Conservation (phyloP, 1,139 yeast genomes). For the Suhomyces wounanorum region DNA sequence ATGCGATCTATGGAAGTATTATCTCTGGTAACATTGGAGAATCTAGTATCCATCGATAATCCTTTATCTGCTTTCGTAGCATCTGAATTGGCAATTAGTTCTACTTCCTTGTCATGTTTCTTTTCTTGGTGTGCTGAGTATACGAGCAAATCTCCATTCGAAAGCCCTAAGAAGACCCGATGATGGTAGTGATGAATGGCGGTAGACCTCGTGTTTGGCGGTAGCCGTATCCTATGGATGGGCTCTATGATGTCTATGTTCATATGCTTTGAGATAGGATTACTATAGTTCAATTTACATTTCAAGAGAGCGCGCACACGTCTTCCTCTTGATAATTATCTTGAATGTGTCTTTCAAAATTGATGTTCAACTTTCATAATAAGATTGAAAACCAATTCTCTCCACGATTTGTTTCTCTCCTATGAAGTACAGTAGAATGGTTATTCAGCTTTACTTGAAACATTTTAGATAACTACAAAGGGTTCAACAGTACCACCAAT, state of each 20-base stretch:
- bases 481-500: background rate
- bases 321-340: background rate
- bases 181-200: slow-evolving; percentile 25
- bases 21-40: slow-evolving; percentile 28
- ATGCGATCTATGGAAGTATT: slow-evolving; percentile 25
- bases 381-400: too few relatives aligned
- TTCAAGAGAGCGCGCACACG: background rate
- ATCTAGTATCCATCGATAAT: slow-evolving; percentile 22
- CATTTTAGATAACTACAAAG: background rate
- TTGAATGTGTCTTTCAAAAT: too few relatives aligned
- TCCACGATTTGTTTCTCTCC: too few relatives aligned
- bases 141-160: slow-evolving; percentile 39
- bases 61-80: background rate
- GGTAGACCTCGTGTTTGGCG: slow-evolving; percentile 25
- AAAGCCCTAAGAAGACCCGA: slow-evolving; percentile 35
- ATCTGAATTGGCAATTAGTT: background rate
- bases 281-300: background rate
- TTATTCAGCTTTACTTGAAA: background rate
- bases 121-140: slow-evolving; percentile 14
- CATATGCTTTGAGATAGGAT: slow-evolving; percentile 17
- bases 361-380: too few relatives aligned
- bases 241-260: slow-evolving; percentile 40
- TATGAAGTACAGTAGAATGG: too few relatives aligned
- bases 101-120: background rate
- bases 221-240: slow-evolving; percentile 28